Evolutionary conservation across 768 basidiomycete genomes (phyloP).

Genomic region (Leccinum barrowsii): DNA sequence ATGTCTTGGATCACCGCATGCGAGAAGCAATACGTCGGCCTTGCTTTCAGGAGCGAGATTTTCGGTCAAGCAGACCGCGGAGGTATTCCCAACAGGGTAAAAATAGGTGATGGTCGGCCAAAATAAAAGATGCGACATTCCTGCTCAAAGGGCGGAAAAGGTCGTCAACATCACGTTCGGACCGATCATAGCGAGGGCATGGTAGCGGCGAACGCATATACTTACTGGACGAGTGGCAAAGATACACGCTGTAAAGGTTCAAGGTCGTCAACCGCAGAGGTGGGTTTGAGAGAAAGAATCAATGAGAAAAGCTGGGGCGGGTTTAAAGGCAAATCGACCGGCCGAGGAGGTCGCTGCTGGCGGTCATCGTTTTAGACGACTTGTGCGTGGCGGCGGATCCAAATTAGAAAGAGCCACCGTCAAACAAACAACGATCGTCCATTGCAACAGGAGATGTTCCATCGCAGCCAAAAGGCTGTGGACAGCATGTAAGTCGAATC

Average conservation of each 20-base stretch:
- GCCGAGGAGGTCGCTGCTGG: neutral
- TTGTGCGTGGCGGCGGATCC: neutral
- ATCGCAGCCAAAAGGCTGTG: neutral
- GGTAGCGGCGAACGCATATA: neutral
- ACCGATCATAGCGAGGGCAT: neutral
- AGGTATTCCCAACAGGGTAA: slow-evolving; percentile 59
- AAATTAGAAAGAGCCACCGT: neutral
- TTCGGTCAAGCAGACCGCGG: slow-evolving; percentile 47
- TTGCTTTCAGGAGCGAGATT: slow-evolving; percentile 42
- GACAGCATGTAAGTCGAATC: neutral
- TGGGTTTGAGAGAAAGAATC: neutral
- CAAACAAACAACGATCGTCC: neutral
- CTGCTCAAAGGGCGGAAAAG: neutral
- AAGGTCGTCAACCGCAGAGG: neutral
- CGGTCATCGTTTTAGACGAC: neutral
- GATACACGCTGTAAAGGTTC: neutral
- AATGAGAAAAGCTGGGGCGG: neutral
- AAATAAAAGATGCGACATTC: slow-evolving; percentile 17
- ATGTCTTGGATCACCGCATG: slow-evolving; percentile 53
- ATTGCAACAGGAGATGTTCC: neutral
- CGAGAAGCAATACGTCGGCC: slow-evolving; percentile 43
- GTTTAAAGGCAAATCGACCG: neutral
- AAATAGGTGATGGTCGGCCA: slow-evolving; percentile 36
- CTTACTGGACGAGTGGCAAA: neutral
- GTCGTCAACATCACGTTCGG: neutral